Conservation (phyloP, 2,329 filamentous ascomycete species). For the Endothia cerciana region DNA sequence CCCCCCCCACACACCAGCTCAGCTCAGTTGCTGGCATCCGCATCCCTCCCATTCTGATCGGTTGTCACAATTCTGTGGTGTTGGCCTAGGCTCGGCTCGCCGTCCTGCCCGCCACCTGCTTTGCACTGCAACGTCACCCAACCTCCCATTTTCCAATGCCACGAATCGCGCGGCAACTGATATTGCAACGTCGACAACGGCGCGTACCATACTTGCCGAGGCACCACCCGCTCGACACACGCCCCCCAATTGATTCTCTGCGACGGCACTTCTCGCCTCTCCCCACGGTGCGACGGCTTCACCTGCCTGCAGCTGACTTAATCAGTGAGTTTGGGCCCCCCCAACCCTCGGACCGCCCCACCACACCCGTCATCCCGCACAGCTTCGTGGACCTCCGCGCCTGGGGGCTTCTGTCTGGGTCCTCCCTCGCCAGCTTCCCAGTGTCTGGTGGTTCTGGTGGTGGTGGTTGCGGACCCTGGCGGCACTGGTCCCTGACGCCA, state of each 20-base stretch:
- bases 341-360: too few species aligned
- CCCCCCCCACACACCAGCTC: background rate
- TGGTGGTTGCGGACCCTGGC: background rate
- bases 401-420: background rate
- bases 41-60: background rate
- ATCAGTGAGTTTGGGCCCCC: slow-evolving; percentile 20
- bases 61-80: background rate
- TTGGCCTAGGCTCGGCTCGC: slow-evolving; percentile 8
- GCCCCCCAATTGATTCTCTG: slow-evolving; percentile 24
- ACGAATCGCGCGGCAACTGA: slow-evolving; percentile 21
- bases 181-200: slow-evolving; percentile 25
- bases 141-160: slow-evolving; percentile 28
- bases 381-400: background rate
- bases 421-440: slow-evolving; percentile 10
- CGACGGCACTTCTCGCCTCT: slow-evolving; percentile 11
- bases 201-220: slow-evolving; percentile 17
- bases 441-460: slow-evolving; percentile 3
- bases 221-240: background rate
- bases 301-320: slow-evolving; percentile 23
- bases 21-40: background rate
- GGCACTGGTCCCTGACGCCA: slow-evolving; percentile 7
- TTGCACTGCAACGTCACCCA: slow-evolving; percentile 27
- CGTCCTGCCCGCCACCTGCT: slow-evolving; percentile 25
- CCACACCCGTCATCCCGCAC: background rate
- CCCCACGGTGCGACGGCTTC: slow-evolving; percentile 18